A percentile compares a stretch with the other conserved stretches of the same genome.
These are phyloP conservation scores for Fomes fomentarius DNA, from an alignment of 1,284 basidiomycete species.

Conservation along the genomic window DNA sequence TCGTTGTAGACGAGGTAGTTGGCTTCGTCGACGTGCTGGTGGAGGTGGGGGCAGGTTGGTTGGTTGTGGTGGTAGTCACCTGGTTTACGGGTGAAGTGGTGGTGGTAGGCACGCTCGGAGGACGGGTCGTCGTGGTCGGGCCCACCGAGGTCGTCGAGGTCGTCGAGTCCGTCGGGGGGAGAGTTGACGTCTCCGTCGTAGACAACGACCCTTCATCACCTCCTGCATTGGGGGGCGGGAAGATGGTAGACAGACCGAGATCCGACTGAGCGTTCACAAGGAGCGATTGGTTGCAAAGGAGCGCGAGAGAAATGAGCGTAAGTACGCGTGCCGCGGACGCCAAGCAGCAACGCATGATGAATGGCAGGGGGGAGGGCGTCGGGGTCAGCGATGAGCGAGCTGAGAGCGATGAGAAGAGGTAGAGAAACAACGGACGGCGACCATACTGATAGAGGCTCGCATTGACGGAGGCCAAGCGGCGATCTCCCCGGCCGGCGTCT, in stretches of 20 bases:
- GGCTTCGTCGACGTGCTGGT: neutral
- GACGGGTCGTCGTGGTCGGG: neutral
- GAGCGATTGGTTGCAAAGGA: slow-evolving; percentile 39
- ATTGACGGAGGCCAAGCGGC: neutral
- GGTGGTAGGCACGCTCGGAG: neutral
- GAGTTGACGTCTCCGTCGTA: neutral
- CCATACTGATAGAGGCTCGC: neutral
- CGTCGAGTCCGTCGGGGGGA: neutral
- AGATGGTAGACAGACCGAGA: slow-evolving; percentile 1
- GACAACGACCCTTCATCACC: neutral
- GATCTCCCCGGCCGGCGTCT: neutral
- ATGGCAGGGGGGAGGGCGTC: slow-evolving; percentile 22
- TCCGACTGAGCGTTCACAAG: slow-evolving; percentile 27
- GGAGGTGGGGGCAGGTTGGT: neutral
- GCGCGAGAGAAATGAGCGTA: slow-evolving; percentile 38
- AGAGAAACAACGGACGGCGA: neutral
- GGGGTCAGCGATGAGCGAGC: slow-evolving; percentile 19
- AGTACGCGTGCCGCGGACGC: slow-evolving; percentile 35
- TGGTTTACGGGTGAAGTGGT: neutral
- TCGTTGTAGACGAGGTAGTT: neutral
- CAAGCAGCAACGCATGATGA: slow-evolving; percentile 34
- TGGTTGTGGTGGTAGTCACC: neutral
- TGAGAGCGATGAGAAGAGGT: neutral
- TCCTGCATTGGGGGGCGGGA: neutral
- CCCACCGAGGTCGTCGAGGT: neutral